Conservation (phyloP, 441 rosid genomes). For the Isatis lusitanica region DNA sequence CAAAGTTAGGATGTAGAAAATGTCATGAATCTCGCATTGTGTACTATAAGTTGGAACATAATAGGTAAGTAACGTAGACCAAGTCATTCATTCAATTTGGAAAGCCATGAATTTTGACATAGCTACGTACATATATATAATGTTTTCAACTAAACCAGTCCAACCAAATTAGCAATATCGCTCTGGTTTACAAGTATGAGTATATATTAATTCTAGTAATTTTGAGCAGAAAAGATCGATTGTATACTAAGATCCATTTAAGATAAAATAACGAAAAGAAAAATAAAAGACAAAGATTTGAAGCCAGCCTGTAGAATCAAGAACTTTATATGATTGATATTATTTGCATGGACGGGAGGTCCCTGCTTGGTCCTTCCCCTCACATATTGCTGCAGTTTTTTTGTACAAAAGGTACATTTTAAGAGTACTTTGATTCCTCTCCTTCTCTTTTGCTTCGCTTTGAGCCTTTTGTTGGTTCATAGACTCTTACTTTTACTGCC, state of each 20-base stretch:
- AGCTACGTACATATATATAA: not conserved
- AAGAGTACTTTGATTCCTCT: constrained; percentile 32
- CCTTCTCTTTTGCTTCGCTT: constrained; percentile 19
- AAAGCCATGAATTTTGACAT: not conserved
- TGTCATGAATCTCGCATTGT: not conserved
- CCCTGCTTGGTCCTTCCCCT: constrained; percentile 1
- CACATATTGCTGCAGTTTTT: constrained; percentile 2
- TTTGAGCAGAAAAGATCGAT: not conserved
- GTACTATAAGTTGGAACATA: not conserved
- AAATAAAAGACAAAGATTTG: not conserved
- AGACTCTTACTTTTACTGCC: constrained; percentile 27
- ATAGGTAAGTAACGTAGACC: not conserved
- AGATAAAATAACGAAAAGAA: not conserved
- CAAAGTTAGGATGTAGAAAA: not conserved
- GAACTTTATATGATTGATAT: constrained; percentile 26
- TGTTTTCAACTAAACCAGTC: not conserved
- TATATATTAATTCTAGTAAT: not conserved
- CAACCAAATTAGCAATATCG: not conserved
- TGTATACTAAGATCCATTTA: not conserved
- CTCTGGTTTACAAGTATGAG: not conserved
- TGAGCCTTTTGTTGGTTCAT: constrained; percentile 23
- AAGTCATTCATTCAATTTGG: not conserved
- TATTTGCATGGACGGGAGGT: constrained; percentile 26
- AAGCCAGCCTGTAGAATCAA: constrained; percentile 24
- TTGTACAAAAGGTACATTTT: constrained; percentile 36